phyloP scores from a whole-genome alignment of 1,284 basidiomycete species.

The Cerioporus squamosus region DNA sequence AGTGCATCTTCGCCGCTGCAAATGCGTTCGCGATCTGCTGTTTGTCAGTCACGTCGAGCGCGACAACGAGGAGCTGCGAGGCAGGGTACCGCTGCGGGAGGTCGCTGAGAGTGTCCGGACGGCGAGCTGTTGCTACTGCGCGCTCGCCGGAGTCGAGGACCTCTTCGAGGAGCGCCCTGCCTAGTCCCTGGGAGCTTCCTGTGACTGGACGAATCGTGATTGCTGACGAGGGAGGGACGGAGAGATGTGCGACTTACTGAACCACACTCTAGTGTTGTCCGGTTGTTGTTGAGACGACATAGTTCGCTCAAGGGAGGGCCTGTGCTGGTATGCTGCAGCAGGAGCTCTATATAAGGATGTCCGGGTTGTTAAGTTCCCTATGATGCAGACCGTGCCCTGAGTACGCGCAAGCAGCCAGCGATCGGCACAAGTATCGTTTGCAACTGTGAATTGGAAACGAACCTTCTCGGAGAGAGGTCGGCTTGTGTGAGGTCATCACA shows the following conservation, averaged over 20 bases:
- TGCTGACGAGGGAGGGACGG: too few species aligned
- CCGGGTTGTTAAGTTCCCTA: background rate
- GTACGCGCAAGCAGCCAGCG: background rate
- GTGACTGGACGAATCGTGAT: background rate
- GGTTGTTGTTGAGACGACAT: too few species aligned
- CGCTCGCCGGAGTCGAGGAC: conserved; percentile 36
- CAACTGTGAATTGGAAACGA: too few species aligned
- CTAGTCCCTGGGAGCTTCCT: background rate
- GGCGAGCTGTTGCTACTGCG: conserved; percentile 37
- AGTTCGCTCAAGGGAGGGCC: too few species aligned
- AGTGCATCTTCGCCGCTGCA: conserved; percentile 33
- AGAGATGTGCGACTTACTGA: too few species aligned
- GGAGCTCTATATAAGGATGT: background rate
- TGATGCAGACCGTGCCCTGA: background rate
- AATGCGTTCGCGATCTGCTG: conserved; percentile 40
- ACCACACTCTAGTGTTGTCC: too few species aligned
- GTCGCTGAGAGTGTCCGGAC: conserved; percentile 25
- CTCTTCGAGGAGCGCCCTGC: background rate
- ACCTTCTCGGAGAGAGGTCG: too few species aligned
- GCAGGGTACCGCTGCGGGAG: conserved; percentile 24
- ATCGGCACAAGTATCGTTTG: too few species aligned
- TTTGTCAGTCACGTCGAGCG: conserved; percentile 43
- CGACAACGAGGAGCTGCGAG: conserved; percentile 39
- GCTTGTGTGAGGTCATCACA: too few species aligned
- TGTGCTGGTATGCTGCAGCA: too few species aligned